These are phyloP conservation scores for Entophlyctis luteolus DNA, from an alignment of 192 early-diverging fungal species.

Conservation along the genomic window DNA sequence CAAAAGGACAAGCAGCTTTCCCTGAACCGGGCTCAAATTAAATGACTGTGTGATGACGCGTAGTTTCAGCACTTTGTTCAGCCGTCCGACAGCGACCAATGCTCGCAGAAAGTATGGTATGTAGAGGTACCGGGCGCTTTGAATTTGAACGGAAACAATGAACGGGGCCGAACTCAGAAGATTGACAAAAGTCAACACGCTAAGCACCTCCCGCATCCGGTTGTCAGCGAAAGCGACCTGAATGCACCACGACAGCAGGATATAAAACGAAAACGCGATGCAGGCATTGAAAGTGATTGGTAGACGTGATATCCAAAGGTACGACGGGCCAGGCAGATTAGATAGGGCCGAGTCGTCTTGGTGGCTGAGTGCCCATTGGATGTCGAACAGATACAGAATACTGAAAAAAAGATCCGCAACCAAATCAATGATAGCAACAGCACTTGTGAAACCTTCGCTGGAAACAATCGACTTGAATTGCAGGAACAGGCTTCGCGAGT, in stretches of 20 bases:
- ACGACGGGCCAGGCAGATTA: constrained; percentile 31
- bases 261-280: background rate
- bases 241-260: background rate
- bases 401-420: constrained; percentile 55
- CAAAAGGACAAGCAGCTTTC: constrained; percentile 53
- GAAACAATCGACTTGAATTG: constrained; percentile 38
- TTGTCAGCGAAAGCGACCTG: background rate
- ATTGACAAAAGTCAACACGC: constrained; percentile 45
- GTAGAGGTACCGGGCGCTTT: constrained; percentile 44
- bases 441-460: constrained; percentile 5
- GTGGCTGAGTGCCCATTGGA: constrained; percentile 32
- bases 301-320: constrained; percentile 53
- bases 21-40: constrained; percentile 37
- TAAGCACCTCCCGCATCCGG: constrained; percentile 37
- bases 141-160: constrained; percentile 42
- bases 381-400: constrained; percentile 57
- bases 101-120: constrained; percentile 65
- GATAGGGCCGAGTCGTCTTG: constrained; percentile 26
- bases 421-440: constrained; percentile 42
- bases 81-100: constrained; percentile 50
- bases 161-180: constrained; percentile 53
- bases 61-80: constrained; percentile 55
- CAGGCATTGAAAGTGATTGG: constrained; percentile 30
- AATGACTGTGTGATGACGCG: constrained; percentile 16
- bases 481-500: too few species aligned